Evolutionary conservation across 257 asterid genomes (phyloP).

Genomic region (Marsdenia floribunda): DNA sequence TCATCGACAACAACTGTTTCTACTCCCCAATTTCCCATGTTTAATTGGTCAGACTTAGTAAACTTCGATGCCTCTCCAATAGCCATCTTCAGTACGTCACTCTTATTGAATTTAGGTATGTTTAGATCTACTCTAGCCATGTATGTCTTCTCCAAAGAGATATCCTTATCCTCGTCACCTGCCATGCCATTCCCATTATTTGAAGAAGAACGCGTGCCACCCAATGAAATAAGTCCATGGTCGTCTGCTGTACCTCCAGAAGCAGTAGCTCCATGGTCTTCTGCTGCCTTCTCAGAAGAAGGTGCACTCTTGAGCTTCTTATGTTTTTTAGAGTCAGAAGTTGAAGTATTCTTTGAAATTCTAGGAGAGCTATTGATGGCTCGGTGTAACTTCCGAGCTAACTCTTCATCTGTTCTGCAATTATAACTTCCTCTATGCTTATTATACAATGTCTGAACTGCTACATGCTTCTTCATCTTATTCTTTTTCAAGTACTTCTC

Average conservation of each 20-base stretch:
- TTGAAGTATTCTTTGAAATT: conserved; percentile 20
- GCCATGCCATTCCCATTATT: conserved; percentile 31
- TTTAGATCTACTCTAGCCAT: conserved; percentile 17
- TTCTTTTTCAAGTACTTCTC: conserved; percentile 25
- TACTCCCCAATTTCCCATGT: conserved; percentile 36
- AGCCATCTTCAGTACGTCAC: conserved; percentile 28
- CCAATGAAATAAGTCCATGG: conserved; percentile 13
- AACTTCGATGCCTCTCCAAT: conserved; percentile 18
- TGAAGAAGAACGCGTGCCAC: conserved; percentile 24
- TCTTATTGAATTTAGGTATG: conserved; percentile 27
- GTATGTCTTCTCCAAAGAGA: conserved; percentile 1
- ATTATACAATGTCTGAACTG: conserved; percentile 23
- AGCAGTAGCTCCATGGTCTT: conserved; percentile 4
- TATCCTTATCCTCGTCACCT: not conserved
- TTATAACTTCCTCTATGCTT: conserved; percentile 15
- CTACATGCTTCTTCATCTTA: conserved; percentile 27
- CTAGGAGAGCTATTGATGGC: conserved; percentile 31
- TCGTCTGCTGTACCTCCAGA: not conserved
- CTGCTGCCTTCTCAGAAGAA: conserved; percentile 10
- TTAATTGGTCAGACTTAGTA: conserved; percentile 23
- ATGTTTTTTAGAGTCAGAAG: conserved; percentile 25
- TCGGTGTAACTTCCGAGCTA: conserved; percentile 29
- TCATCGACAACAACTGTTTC: conserved; percentile 23
- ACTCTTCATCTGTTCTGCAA: conserved; percentile 27
- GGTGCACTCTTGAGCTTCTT: conserved; percentile 47